Evolutionary conservation across 768 basidiomycete genomes (phyloP).

Genomic region (Boletus barrowsii): DNA sequence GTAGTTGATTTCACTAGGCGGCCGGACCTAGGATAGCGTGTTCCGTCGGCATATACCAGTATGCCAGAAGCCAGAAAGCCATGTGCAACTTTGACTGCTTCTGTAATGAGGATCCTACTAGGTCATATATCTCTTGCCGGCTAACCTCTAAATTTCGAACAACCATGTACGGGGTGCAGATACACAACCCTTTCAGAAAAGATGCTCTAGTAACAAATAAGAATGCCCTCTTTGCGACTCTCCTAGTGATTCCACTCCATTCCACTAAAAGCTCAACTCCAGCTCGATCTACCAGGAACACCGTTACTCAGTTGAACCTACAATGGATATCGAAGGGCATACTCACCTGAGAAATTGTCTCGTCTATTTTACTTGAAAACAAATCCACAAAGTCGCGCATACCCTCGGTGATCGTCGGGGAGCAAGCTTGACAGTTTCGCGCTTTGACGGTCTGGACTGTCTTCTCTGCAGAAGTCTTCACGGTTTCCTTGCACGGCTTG

Average conservation of each 20-base stretch:
- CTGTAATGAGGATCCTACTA: conserved; percentile 4
- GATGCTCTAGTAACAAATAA: too few relatives aligned
- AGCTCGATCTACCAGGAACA: not conserved
- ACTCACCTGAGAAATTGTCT: not conserved
- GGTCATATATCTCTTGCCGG: too few relatives aligned
- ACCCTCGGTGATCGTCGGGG: not conserved
- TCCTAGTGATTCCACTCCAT: not conserved
- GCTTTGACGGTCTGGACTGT: not conserved
- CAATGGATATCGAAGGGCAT: not conserved
- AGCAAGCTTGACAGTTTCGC: not conserved
- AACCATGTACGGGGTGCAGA: too few relatives aligned
- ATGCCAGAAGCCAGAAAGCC: conserved; percentile 8
- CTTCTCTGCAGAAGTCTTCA: not conserved
- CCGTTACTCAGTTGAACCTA: not conserved
- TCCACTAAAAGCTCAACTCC: not conserved
- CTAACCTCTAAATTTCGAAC: too few relatives aligned
- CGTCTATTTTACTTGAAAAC: not conserved
- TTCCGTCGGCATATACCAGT: not conserved
- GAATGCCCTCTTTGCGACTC: too few relatives aligned
- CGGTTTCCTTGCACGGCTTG: not conserved
- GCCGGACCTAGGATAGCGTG: not conserved
- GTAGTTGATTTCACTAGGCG: not conserved
- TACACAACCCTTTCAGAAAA: too few relatives aligned
- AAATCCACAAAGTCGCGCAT: not conserved
- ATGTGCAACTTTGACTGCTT: not conserved